phyloP scores from a whole-genome alignment of 805 yeast species.

The Lachancea lanzarotensis region DNA sequence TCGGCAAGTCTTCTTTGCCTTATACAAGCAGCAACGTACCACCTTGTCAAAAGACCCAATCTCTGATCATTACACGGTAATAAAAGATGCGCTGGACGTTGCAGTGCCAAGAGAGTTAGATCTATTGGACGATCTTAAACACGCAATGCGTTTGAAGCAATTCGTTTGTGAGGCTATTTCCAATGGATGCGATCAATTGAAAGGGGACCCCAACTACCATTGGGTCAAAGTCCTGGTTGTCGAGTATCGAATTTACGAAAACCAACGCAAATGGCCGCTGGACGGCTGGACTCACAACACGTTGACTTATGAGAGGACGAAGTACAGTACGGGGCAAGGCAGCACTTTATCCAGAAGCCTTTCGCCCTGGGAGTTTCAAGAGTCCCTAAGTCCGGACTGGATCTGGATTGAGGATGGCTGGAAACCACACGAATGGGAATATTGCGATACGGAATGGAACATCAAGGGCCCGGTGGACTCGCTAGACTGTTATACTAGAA shows the following conservation, averaged over 20 bases:
- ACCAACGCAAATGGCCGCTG: slow-evolving; percentile 29
- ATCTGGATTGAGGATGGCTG: slow-evolving; percentile 27
- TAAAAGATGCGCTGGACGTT: neutral
- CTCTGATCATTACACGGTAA: neutral
- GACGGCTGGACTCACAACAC: slow-evolving; percentile 20
- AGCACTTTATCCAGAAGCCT: neutral
- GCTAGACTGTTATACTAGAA: slow-evolving; percentile 24
- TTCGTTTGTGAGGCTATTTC: neutral
- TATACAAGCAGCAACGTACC: neutral
- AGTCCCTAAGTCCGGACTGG: slow-evolving; percentile 18
- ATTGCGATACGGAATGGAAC: slow-evolving; percentile 25
- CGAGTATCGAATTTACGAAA: slow-evolving; percentile 24
- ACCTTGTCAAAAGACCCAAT: neutral
- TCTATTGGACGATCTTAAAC: neutral
- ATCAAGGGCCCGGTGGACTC: slow-evolving; percentile 22
- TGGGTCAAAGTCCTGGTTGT: slow-evolving; percentile 12
- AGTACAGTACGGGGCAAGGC: slow-evolving; percentile 12
- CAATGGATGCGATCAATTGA: neutral
- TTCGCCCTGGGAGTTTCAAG: slow-evolving; percentile 22
- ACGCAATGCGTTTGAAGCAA: slow-evolving; percentile 9
- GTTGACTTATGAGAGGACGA: slow-evolving; percentile 22
- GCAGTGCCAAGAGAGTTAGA: neutral
- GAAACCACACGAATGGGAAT: slow-evolving; percentile 23
- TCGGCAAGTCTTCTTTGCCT: slow-evolving; percentile 15
- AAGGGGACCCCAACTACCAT: neutral